Conservation (phyloP, 768 basidiomycete species). For the Tulasnella sp. region DNA sequence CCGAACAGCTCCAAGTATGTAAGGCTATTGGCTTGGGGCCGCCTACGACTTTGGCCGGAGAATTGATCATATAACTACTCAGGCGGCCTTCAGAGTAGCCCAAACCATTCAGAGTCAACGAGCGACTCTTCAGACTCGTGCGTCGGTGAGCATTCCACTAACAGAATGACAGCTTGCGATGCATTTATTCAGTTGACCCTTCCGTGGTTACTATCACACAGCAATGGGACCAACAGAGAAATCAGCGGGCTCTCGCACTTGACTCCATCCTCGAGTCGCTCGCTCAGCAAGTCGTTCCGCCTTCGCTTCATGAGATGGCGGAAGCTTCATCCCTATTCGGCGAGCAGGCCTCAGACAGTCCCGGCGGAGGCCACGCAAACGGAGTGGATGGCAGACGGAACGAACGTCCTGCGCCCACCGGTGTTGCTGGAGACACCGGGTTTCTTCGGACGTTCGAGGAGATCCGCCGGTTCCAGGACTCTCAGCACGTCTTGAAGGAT, state of each 20-base stretch:
- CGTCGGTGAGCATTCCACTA: conserved; percentile 53
- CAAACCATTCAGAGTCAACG: conserved; percentile 77
- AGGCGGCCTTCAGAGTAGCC: conserved; percentile 75
- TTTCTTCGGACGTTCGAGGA: conserved; percentile 22
- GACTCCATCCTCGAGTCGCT: conserved; percentile 74
- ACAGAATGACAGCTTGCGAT: not conserved
- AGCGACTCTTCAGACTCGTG: conserved; percentile 59
- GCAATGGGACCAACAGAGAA: conserved; percentile 74
- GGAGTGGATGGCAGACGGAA: conserved; percentile 37
- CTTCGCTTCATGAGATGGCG: conserved; percentile 70
- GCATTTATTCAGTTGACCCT: not conserved
- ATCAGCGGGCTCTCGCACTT: conserved; percentile 61
- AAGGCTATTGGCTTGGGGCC: not conserved
- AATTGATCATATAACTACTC: conserved; percentile 10
- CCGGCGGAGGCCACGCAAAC: conserved; percentile 33
- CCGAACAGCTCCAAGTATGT: conserved; percentile 74
- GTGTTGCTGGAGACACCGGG: conserved; percentile 14
- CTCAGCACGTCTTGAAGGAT: conserved; percentile 19
- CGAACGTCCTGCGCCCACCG: not conserved
- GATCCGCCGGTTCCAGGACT: conserved; percentile 30
- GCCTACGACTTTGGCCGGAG: not conserved
- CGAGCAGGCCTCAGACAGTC: conserved; percentile 56
- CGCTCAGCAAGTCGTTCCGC: conserved; percentile 72
- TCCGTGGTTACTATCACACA: conserved; percentile 41
- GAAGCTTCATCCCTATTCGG: conserved; percentile 79